Conservation (phyloP, 2,329 filamentous ascomycete species). For the Aphanocladium album region DNA sequence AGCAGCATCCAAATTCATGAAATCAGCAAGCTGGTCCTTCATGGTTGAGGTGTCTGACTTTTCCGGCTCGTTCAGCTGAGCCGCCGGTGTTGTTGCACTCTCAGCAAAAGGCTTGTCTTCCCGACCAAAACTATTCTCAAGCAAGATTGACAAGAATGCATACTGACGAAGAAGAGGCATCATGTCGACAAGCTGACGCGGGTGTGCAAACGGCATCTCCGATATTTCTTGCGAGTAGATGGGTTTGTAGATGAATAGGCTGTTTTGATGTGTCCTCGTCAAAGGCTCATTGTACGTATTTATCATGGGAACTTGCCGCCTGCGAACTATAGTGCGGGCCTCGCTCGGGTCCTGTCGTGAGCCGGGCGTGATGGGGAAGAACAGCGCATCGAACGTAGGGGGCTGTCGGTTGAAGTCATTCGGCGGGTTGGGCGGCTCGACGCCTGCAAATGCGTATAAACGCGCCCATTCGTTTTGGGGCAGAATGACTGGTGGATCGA, state of each 20-base stretch:
- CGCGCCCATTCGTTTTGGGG: conserved; percentile 59
- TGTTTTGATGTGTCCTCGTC: conserved; percentile 47
- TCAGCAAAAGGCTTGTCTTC: conserved; percentile 19
- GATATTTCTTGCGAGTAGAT: conserved; percentile 65
- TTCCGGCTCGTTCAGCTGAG: conserved; percentile 7
- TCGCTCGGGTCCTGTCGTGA: conserved; percentile 52
- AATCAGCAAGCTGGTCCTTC: conserved; percentile 28
- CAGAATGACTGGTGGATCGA: conserved; percentile 69
- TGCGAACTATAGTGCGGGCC: conserved; percentile 48
- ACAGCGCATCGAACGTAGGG: conserved; percentile 52
- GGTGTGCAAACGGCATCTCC: conserved; percentile 71
- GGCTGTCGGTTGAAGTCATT: conserved; percentile 22
- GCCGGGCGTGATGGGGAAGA: conserved; percentile 49
- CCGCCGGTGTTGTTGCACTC: conserved; percentile 14
- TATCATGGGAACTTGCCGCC: conserved; percentile 42
- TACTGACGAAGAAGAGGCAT: conserved; percentile 74
- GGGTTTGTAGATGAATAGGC: conserved; percentile 64
- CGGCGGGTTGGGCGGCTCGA: conserved; percentile 36
- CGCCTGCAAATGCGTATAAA: conserved; percentile 54
- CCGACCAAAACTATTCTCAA: conserved; percentile 55
- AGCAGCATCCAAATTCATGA: conserved; percentile 21
- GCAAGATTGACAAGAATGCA: conserved; percentile 60
- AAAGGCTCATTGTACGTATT: conserved; percentile 24
- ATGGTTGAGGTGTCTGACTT: conserved; percentile 21
- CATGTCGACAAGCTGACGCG: conserved; percentile 67